phyloP scores from a whole-genome alignment of 768 basidiomycete species.

The Leccinum sublutescens region DNA sequence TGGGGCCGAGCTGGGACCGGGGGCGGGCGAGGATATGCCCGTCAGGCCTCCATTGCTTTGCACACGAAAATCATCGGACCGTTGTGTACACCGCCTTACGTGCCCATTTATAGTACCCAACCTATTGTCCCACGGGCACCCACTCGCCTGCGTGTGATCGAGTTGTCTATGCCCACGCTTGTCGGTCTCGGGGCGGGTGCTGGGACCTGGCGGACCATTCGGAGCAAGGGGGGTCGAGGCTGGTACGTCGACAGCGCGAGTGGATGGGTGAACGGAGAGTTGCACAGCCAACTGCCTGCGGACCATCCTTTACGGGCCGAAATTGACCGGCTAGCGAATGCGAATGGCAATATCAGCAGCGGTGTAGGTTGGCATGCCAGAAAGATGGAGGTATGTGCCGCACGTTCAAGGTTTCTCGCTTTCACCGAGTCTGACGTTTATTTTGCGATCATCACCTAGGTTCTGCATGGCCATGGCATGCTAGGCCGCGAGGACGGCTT shows the following conservation, averaged over 20 bases:
- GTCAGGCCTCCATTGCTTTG: slow-evolving; percentile 72
- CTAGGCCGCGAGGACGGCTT: slow-evolving; percentile 90
- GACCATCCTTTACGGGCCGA: slow-evolving; percentile 70
- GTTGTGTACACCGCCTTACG: slow-evolving; percentile 75
- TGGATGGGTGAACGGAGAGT: slow-evolving; percentile 63
- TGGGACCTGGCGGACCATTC: slow-evolving; percentile 84
- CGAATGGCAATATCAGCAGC: slow-evolving; percentile 87
- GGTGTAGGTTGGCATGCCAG: slow-evolving; percentile 94
- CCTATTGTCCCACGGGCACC: slow-evolving; percentile 39
- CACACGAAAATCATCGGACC: slow-evolving; percentile 79
- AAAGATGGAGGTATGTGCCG: slow-evolving; percentile 87
- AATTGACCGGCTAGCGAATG: slow-evolving; percentile 69
- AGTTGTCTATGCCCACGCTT: slow-evolving; percentile 72
- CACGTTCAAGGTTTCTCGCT: neutral
- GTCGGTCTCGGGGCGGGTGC: slow-evolving; percentile 74
- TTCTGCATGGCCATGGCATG: slow-evolving; percentile 88
- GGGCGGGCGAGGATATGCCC: slow-evolving; percentile 40
- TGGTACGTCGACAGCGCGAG: slow-evolving; percentile 93
- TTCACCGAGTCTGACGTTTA: neutral
- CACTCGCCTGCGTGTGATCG: slow-evolving; percentile 83
- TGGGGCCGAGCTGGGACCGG: slow-evolving; percentile 41
- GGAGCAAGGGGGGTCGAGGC: slow-evolving; percentile 88
- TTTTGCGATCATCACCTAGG: slow-evolving; percentile 36
- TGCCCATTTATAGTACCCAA: slow-evolving; percentile 47
- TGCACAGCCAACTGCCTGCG: slow-evolving; percentile 56